phyloP scores from a whole-genome alignment of 139 green algal genomes.

The Nannochloris sp. region DNA sequence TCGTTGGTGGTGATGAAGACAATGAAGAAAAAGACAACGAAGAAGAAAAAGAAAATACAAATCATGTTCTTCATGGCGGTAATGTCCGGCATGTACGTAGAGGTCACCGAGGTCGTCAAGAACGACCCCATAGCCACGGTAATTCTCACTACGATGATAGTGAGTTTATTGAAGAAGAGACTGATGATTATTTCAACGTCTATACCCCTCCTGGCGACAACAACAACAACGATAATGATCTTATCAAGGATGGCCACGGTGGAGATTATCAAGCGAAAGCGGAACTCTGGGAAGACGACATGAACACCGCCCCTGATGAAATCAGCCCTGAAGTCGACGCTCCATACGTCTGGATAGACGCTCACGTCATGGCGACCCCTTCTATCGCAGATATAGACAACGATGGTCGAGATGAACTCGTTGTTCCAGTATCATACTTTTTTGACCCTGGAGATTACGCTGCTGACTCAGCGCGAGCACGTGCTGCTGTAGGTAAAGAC shows the following conservation, averaged over 20 bases:
- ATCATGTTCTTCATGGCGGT: neutral
- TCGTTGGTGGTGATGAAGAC: too few species aligned
- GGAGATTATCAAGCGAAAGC: neutral
- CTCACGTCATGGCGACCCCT: conserved; percentile 84
- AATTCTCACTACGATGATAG: too few species aligned
- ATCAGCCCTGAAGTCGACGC: neutral
- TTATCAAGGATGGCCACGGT: neutral
- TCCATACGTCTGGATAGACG: conserved; percentile 66
- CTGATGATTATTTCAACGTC: too few species aligned
- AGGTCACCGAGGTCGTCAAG: conserved; percentile 13
- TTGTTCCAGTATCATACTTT: conserved; percentile 85
- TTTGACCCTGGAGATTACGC: conserved; percentile 73
- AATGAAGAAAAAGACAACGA: neutral
- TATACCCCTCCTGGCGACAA: too few species aligned
- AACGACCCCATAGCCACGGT: conserved; percentile 15
- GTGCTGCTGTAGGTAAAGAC: conserved; percentile 41
- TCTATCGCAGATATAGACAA: conserved; percentile 88
- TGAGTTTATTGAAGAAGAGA: neutral
- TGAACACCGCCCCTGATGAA: conserved; percentile 8
- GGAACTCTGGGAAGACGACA: conserved; percentile 27
- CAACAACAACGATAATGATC: neutral
- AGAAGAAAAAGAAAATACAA: neutral
- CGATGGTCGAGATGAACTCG: conserved; percentile 85
- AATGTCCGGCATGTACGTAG: neutral
- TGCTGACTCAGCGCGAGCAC: neutral